Base-by-base conservation (phyloP, 495 filamentous ascomycete species). In the Tuber borchii region DNA sequence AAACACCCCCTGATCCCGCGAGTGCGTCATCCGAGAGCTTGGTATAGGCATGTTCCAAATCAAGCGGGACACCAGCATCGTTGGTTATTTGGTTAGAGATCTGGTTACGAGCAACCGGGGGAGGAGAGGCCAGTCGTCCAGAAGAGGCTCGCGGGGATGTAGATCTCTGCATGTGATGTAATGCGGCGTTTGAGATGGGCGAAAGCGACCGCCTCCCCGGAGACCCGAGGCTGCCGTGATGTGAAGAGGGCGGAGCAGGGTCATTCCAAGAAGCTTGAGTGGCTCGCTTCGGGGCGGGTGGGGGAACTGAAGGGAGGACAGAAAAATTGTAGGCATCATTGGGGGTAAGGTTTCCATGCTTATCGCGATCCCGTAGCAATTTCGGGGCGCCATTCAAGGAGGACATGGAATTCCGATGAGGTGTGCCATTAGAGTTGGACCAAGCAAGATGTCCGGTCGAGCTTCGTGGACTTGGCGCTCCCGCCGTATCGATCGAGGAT, bases 11-110 rank as follows among this genome's bases (percentile, higher is more conserved):
- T 43, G 82, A 83, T 65, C 39, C 51, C 16, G 78, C 76, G 40
- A 83, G 68, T 39, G 82, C 82, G 16, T 83, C 74, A 48, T 83
- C 82, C 46, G 75, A 81, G 10, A 83, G 74, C 56, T 75, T 78
- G 20, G 78, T 71, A 39, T 83, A 83, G 9, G 82, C 82, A 70
- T 79, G 69, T 69, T 77, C 78, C 39, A 83, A 74, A 77, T 83
- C 82, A 26, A 83, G 75, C 26, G 72, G 70, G 1, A 65, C 43
- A 31, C 74, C 81, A 2, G 71, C 73, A 31, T 81, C 79, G 39
- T 77, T 74, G n/a, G 40, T 44, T 6, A 78, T 40, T 9, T 39
- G 48, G 31, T 78, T 75, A 17, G 74, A 75, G 9, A 78, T 34
- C 16, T 39, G 48, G 31, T 79, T 75, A 26, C 77, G 78, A 46